Percentiles rank a stretch among this genome's conserved stretches.
These are phyloP conservation scores for Euptelea pleiosperma DNA, from an alignment of 164 flowering plant genomes.

Conservation along the genomic window DNA sequence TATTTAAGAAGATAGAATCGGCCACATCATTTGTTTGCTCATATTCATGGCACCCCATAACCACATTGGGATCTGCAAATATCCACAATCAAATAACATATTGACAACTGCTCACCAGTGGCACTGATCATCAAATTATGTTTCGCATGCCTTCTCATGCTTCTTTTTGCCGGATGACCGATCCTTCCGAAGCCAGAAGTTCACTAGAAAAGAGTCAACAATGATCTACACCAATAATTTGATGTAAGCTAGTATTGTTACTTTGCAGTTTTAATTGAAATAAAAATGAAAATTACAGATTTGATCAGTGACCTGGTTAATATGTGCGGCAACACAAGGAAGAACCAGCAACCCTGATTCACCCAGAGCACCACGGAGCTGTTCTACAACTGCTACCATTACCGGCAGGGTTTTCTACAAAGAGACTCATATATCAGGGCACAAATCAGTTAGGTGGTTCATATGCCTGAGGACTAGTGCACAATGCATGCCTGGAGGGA, in stretches of 20 bases:
- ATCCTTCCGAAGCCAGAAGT: constrained; percentile 52
- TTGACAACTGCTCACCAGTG: too few species aligned
- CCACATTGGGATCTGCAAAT: too few species aligned
- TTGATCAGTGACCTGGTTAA: constrained; percentile 62
- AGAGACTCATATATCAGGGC: constrained; percentile 9
- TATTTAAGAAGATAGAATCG: too few species aligned
- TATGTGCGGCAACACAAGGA: constrained; percentile 93
- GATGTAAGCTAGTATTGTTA: neutral
- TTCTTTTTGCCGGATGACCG: constrained; percentile 25
- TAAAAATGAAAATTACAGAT: neutral
- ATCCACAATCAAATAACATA: too few species aligned
- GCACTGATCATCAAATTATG: neutral
- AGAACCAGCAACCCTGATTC: constrained; percentile 86
- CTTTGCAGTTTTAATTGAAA: neutral
- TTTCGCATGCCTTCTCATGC: constrained; percentile 8
- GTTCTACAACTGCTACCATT: constrained; percentile 87
- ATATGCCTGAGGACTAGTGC: too few species aligned
- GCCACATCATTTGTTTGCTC: too few species aligned
- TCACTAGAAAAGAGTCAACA: constrained; percentile 66
- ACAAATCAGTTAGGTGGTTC: neutral
- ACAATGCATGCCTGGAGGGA: too few species aligned
- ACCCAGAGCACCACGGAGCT: constrained; percentile 83
- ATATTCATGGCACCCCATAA: too few species aligned
- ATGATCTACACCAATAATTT: constrained; percentile 46
- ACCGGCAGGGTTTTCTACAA: constrained; percentile 91